Evolutionary conservation across 164 flowering plant genomes (phyloP), one percentile per base, ranked within the genome.

Genomic region (Cinnamomum chago): DNA sequence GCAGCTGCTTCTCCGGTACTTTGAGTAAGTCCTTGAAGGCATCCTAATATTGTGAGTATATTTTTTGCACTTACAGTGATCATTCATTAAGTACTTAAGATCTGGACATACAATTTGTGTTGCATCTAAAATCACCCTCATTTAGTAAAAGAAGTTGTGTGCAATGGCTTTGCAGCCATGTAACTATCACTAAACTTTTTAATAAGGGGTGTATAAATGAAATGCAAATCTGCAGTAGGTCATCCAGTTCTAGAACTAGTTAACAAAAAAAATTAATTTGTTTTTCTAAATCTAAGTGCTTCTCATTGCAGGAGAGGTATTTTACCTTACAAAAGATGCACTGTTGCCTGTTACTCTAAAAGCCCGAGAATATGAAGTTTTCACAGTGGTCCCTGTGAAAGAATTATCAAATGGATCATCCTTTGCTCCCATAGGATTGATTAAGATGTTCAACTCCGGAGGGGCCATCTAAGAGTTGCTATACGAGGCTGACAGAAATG

Each of bases 371-470:
- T 92, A 85, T 65, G 94, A 93, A 75, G 92, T 90, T 17, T 87
- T 88, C 71, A 90, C 97, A 0, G 86, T 94, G 60, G 87, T 82
- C 74, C 97, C 98, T 40, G 87, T 87, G 2, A 86, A 83, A 76
- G 81, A 83, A 72, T 27, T 90, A 60, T 69, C 83, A 0, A 82
- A 76, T 50, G 82, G 83, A 1, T 79, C 68, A 33, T 64, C 50
- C 3, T 89, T 94, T 79, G 97, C 95, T 58, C 90, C 97, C 1
- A 82, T 92, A 14, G 98, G 98, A 66, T 85, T 92, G 18, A 70
- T 82, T 60, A 76, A 92, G 75, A 90, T 94, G 97, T 90, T 92
- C 79, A 94, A 94, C 68, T 85, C 95, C 0, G 97, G 98, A 72
- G 98, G 95, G 67, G 95, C 97, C 65, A 78, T 93, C n/a, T 84